These are phyloP conservation scores for slime mould (Dictyostelium discoideum) DNA, from an alignment of 78 protist genomes.

Conservation along the genomic window DNA sequence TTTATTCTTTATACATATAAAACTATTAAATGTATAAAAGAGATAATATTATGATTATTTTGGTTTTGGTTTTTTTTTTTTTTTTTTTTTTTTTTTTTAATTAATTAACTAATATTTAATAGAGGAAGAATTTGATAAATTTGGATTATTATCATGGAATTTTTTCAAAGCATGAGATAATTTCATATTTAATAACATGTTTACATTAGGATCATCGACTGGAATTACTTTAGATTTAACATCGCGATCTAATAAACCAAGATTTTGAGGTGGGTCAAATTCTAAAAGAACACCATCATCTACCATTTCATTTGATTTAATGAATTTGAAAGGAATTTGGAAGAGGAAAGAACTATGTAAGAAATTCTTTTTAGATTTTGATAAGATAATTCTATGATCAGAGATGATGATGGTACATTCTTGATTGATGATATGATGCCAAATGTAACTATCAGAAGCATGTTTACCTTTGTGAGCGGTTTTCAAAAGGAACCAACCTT, in stretches of 20 bases:
- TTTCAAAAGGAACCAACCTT: conserved; percentile 76
- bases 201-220: conserved; percentile 9
- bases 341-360: conserved; percentile 39
- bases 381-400: conserved; percentile 38
- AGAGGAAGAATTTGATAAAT: neutral
- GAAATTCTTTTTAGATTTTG: conserved; percentile 44
- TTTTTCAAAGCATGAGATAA: conserved; percentile 29
- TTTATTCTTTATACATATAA: too few species aligned
- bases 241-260: conserved; percentile 43
- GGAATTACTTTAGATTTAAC: conserved; percentile 4
- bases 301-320: conserved; percentile 21
- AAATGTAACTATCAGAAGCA: conserved; percentile 45
- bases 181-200: conserved; percentile 56
- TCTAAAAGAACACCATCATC: conserved; percentile 28
- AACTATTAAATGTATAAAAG: too few species aligned
- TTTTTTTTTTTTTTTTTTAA: too few species aligned
- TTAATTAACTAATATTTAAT: neutral
- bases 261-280: conserved; percentile 58
- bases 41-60: too few species aligned
- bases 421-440: conserved; percentile 62
- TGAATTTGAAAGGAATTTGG: conserved; percentile 27
- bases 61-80: too few species aligned
- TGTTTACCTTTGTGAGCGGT: conserved; percentile 74
- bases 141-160: neutral
- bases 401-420: conserved; percentile 41